Evolutionary conservation across 495 filamentous ascomycete genomes (phyloP).

Genomic region (Umbilicaria muhlenbergii): DNA sequence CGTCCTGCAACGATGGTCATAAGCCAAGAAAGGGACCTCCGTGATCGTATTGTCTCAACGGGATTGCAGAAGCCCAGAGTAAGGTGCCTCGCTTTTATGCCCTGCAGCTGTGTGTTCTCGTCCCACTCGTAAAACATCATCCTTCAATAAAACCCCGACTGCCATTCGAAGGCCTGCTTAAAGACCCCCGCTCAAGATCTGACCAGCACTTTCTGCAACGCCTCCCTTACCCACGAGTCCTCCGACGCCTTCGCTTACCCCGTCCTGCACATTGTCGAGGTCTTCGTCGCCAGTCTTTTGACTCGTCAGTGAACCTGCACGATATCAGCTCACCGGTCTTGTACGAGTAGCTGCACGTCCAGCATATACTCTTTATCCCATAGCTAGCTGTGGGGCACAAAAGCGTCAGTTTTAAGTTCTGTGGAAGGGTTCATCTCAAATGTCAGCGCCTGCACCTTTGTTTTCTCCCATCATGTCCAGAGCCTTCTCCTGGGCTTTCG

Average conservation of each 20-base stretch:
- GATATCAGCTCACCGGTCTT: background rate
- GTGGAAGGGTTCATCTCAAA: too few relatives aligned
- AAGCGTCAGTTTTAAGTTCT: too few relatives aligned
- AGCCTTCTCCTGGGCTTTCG: slow-evolving; percentile 27
- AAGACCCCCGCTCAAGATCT: slow-evolving; percentile 10
- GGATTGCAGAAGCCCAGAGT: too few relatives aligned
- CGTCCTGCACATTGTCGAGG: slow-evolving; percentile 21
- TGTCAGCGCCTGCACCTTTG: slow-evolving; percentile 12
- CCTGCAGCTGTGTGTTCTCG: too few relatives aligned
- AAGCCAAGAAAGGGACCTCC: too few relatives aligned
- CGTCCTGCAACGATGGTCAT: too few relatives aligned
- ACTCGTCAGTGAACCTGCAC: background rate
- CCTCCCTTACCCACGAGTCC: slow-evolving; percentile 13
- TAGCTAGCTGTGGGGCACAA: slow-evolving; percentile 8
- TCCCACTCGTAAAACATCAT: too few relatives aligned
- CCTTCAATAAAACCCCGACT: slow-evolving; percentile 1
- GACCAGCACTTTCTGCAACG: slow-evolving; percentile 9
- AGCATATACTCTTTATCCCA: slow-evolving; percentile 20
- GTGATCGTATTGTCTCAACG: too few relatives aligned
- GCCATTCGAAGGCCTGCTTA: slow-evolving; percentile 1
- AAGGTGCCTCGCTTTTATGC: too few relatives aligned
- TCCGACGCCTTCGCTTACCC: slow-evolving; percentile 17
- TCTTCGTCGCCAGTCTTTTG: slow-evolving; percentile 22
- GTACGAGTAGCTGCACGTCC: background rate
- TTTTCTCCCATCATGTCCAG: slow-evolving; percentile 38